These are phyloP conservation scores for Apostasia shenzhenica DNA, from an alignment of 106 monocot species.

Conservation along the genomic window DNA sequence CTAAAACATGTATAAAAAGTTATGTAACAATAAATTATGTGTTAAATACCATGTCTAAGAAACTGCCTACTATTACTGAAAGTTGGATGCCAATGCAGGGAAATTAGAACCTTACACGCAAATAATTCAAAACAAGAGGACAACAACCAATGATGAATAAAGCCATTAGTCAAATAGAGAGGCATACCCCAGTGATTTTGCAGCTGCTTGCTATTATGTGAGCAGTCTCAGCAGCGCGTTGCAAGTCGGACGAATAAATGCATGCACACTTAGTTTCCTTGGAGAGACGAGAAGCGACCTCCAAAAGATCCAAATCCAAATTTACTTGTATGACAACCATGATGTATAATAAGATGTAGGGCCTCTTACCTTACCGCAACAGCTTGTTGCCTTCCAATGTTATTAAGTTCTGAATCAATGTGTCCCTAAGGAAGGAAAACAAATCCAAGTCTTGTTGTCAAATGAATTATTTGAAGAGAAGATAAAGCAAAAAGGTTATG, in stretches of 20 bases:
- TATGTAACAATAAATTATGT: too few relatives aligned
- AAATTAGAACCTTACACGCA: too few relatives aligned
- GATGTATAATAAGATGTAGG: neutral
- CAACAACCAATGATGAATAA: neutral
- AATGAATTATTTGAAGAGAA: neutral
- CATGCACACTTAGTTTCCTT: slow-evolving; percentile 50
- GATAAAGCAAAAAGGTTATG: neutral
- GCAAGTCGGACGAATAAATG: slow-evolving; percentile 92
- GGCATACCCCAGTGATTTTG: slow-evolving; percentile 51
- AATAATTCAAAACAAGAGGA: neutral
- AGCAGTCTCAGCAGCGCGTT: slow-evolving; percentile 89
- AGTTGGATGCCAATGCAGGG: too few relatives aligned
- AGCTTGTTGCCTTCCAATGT: slow-evolving; percentile 76
- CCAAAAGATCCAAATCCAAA: slow-evolving; percentile 5
- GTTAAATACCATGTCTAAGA: too few relatives aligned
- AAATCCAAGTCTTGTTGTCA: slow-evolving; percentile 1
- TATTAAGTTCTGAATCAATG: slow-evolving; percentile 78
- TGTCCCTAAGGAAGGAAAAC: slow-evolving; percentile 46
- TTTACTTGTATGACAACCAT: neutral
- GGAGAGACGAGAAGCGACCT: slow-evolving; percentile 62
- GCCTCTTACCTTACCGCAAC: slow-evolving; percentile 28
- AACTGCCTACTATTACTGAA: too few relatives aligned
- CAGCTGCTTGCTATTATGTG: slow-evolving; percentile 58
- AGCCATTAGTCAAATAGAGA: neutral
- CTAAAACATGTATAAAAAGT: too few relatives aligned